Percentiles rank a stretch among this genome's conserved stretches.
phyloP scores from a whole-genome alignment of 2,329 filamentous ascomycete genomes.

The Xylariaceae sp. region DNA sequence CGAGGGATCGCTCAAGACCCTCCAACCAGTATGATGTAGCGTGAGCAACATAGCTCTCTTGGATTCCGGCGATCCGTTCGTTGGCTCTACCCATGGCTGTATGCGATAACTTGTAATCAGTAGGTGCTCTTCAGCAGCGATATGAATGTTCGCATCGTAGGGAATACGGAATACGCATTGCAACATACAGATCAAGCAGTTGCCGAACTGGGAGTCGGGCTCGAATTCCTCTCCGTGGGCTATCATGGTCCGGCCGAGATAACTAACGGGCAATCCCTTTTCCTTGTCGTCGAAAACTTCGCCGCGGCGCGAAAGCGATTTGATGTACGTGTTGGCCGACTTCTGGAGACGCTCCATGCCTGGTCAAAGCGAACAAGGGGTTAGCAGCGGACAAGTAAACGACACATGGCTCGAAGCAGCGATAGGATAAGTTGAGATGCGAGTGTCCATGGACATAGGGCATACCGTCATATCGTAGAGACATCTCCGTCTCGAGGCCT shows the following conservation, averaged over 20 bases:
- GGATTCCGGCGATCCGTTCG: slow-evolving; percentile 77
- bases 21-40: slow-evolving; percentile 84
- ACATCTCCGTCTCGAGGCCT: slow-evolving; percentile 83
- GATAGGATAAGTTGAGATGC: neutral
- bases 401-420: neutral
- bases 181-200: slow-evolving; percentile 65
- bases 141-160: no score
- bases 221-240: slow-evolving; percentile 90
- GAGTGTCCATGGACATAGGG: neutral
- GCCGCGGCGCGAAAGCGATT: slow-evolving; percentile 77
- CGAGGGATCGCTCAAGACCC: slow-evolving; percentile 79
- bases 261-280: slow-evolving; percentile 72
- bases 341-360: slow-evolving; percentile 87
- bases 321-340: slow-evolving; percentile 80
- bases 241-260: slow-evolving; percentile 81
- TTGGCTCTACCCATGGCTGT: slow-evolving; percentile 76
- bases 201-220: slow-evolving; percentile 82
- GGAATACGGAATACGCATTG: no score
- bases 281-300: slow-evolving; percentile 79
- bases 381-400: slow-evolving; percentile 3
- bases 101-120: slow-evolving; percentile 7
- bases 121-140: neutral
- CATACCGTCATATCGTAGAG: slow-evolving; percentile 78
- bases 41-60: slow-evolving; percentile 74
- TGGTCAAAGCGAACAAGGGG: slow-evolving; percentile 35